These are phyloP conservation scores for Russula sp. DNA, from an alignment of 768 basidiomycete species.

Conservation along the genomic window DNA sequence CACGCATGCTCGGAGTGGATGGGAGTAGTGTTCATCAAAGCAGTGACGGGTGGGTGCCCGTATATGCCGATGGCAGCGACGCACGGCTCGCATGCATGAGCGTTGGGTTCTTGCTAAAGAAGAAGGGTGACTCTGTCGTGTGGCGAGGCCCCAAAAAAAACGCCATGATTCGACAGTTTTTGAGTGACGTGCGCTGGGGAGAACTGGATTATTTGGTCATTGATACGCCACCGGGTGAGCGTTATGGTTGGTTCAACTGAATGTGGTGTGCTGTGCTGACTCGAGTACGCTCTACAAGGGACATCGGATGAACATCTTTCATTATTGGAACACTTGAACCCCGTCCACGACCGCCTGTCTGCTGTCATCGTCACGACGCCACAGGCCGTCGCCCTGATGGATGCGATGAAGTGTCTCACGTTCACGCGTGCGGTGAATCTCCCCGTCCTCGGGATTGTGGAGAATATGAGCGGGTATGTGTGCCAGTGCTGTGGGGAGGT, in stretches of 20 bases:
- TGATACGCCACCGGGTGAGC: conserved; percentile 93
- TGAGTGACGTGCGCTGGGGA: conserved; percentile 93
- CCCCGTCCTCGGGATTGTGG: conserved; percentile 85
- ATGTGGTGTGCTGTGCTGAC: neutral
- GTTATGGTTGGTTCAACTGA: neutral
- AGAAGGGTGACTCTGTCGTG: conserved; percentile 86
- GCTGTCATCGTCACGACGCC: conserved; percentile 95
- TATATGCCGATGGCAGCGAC: conserved; percentile 78
- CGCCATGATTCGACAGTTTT: conserved; percentile 94
- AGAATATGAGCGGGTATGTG: conserved; percentile 98
- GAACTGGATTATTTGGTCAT: conserved; percentile 88
- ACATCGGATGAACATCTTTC: conserved; percentile 99
- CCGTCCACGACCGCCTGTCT: conserved; percentile 67
- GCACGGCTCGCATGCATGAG: conserved; percentile 89
- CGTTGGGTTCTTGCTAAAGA: conserved; percentile 89
- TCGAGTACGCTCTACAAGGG: conserved; percentile 41
- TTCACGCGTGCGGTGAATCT: conserved; percentile 86
- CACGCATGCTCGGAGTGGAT: conserved; percentile 90
- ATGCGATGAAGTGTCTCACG: conserved; percentile 93
- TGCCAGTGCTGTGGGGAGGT: conserved; percentile 97
- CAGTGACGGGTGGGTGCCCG: conserved; percentile 95
- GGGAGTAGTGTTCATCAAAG: conserved; percentile 86
- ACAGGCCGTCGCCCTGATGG: conserved; percentile 91
- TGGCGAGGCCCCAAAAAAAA: conserved; percentile 99
- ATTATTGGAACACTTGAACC: conserved; percentile 86